Base-by-base conservation (phyloP, 2,329 filamentous ascomycete species). In the Phialophora tarda region DNA sequence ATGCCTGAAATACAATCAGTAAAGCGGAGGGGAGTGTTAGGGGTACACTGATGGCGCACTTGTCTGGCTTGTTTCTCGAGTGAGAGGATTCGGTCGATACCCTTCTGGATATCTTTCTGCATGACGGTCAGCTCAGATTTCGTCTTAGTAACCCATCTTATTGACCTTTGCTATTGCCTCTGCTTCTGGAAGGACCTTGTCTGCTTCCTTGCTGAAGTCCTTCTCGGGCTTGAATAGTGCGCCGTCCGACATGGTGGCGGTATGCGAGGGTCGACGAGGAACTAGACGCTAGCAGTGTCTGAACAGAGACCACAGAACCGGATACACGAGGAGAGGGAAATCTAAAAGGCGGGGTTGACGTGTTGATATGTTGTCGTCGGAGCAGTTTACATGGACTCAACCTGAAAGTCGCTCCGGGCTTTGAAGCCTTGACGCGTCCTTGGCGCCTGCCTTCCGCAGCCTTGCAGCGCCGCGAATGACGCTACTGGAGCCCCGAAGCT, bases 31-130 rank as follows among this genome's bases (percentile, higher is more conserved):
- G 32, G 57, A 54, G 17, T 17, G n/a, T 56, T 28, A 11, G 12
- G 10, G 14, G 21, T 10, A 30, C 11, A 47, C n/a, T 21, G 28
- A 59, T 58, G 61, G 69, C 79, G 74, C 82, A 96, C 93, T 87
- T 99, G 95, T 83, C 95, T 90, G 73, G 95, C 92, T 83, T 98
- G 93, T 83, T 99, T 99, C 86, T 99, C 95, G 70, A 99, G 85
- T 53, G 85, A 83, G 65, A 93, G 85, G 73, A 99, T 90, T 85
- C 97, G 97, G 82, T 99, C 95, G 77, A 99, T 90, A 65, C 93
- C 94, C 68, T 86, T 89, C 79, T 92, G 89, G 65, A 96, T 85
- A 80, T 97, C 91, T 75, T 77, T 78, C 79, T 82, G 62, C 26
- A 62, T 26, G 12, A 12, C 51, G 11, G 69, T 78, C 56, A 76